These are phyloP conservation scores for Globisporangium uncinulatum DNA, from an alignment of 352 stramenopile species.

Conservation along the genomic window DNA sequence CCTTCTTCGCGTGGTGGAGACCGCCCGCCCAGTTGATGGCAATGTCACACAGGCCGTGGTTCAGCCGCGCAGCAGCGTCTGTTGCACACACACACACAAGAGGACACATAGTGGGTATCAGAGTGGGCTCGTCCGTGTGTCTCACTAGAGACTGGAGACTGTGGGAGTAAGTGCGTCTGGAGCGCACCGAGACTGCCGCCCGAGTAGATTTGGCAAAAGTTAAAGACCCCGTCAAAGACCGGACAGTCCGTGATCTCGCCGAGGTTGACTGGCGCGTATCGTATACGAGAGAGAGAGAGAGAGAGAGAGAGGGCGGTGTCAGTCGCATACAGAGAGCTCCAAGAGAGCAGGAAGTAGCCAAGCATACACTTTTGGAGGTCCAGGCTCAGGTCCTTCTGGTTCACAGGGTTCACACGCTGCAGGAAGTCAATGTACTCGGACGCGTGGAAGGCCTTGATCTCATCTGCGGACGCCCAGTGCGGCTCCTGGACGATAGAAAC, in stretches of 20 bases:
- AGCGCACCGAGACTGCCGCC: constrained; percentile 89
- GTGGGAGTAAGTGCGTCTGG: neutral
- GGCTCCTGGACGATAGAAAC: constrained; percentile 38
- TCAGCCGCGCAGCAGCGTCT: constrained; percentile 97
- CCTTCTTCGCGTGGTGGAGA: constrained; percentile 98
- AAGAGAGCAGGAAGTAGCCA: neutral
- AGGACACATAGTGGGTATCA: too few relatives aligned
- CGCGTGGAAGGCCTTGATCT: constrained; percentile 97
- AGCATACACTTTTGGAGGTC: constrained; percentile 72
- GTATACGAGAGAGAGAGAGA: neutral
- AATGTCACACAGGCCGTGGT: constrained; percentile 95
- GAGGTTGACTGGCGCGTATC: constrained; percentile 82
- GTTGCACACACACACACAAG: neutral
- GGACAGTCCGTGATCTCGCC: constrained; percentile 97
- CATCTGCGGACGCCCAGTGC: constrained; percentile 77
- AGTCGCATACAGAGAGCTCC: neutral
- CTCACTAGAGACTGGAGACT: too few relatives aligned
- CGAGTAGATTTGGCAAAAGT: constrained; percentile 98
- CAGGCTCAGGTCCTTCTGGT: constrained; percentile 78
- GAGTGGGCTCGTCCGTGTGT: too few relatives aligned
- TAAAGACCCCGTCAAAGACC: constrained; percentile 98
- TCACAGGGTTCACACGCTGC: constrained; percentile 92
- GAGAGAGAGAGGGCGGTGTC: neutral
- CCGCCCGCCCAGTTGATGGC: constrained; percentile 99
- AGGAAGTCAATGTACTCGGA: constrained; percentile 99